Evolutionary conservation across 257 asterid genomes (phyloP).

Genomic region (Solanum infundibuliforme): DNA sequence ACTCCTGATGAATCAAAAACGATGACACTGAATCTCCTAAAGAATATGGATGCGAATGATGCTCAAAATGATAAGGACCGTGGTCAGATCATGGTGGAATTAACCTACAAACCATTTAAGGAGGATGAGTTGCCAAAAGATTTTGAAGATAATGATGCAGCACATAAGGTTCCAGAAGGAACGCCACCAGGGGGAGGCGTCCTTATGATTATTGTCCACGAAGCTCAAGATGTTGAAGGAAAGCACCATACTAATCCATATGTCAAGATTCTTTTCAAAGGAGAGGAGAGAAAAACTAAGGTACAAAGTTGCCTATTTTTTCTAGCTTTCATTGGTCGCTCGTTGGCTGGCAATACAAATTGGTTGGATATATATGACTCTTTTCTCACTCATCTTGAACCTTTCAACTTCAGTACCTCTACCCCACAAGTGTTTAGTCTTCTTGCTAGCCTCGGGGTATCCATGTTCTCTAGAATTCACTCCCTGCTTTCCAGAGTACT

Average conservation of each 20-base stretch:
- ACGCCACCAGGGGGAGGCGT: slow-evolving; percentile 89
- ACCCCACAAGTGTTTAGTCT: not conserved
- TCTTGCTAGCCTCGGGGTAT: not conserved
- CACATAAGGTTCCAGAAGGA: slow-evolving; percentile 73
- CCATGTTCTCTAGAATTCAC: not conserved
- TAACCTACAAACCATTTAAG: slow-evolving; percentile 91
- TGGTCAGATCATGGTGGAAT: slow-evolving; percentile 72
- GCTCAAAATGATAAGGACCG: slow-evolving; percentile 75
- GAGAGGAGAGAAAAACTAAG: slow-evolving; percentile 95
- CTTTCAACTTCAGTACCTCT: not conserved
- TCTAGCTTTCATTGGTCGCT: not conserved
- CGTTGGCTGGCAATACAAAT: not conserved
- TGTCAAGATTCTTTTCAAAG: slow-evolving; percentile 58
- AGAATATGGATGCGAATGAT: slow-evolving; percentile 67
- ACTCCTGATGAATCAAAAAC: slow-evolving; percentile 60
- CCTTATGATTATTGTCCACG: slow-evolving; percentile 69
- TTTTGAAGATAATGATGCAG: slow-evolving; percentile 31
- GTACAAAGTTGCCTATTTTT: slow-evolving; percentile 21
- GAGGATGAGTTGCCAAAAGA: slow-evolving; percentile 49
- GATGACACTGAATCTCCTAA: slow-evolving; percentile 62
- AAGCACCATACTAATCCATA: slow-evolving; percentile 98
- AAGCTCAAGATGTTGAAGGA: slow-evolving; percentile 94
- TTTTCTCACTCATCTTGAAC: not conserved
- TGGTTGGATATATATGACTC: not conserved
- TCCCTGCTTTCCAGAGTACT: not conserved